Evolutionary conservation across 1,284 basidiomycete species (phyloP).

Genomic region (Ganoderma sinense): DNA sequence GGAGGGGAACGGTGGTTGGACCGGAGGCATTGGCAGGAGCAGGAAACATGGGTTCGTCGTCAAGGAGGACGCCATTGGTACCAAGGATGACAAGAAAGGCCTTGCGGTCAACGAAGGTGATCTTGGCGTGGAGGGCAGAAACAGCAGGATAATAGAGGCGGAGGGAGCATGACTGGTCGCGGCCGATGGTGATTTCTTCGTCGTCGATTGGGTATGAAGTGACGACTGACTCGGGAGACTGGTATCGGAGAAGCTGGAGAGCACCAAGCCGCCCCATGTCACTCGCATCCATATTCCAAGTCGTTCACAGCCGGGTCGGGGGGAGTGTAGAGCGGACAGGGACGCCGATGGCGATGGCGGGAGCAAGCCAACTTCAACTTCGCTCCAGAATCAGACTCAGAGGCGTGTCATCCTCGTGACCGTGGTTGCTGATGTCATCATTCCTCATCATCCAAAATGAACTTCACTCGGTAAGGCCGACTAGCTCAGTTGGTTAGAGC

Average conservation of each 20-base stretch:
- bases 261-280: slow-evolving; percentile 69
- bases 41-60: slow-evolving; percentile 66
- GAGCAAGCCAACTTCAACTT: slow-evolving; percentile 16
- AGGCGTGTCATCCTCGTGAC: slow-evolving; percentile 13
- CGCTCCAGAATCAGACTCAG: neutral
- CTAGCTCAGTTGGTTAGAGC: slow-evolving; percentile 32
- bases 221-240: slow-evolving; percentile 51
- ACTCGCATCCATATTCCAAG: slow-evolving; percentile 50
- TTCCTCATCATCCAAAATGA: no score
- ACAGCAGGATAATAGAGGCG: slow-evolving; percentile 73
- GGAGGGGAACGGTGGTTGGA: slow-evolving; percentile 64
- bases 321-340: neutral
- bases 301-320: neutral
- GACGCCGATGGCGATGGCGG: slow-evolving; percentile 2
- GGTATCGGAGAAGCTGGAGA: slow-evolving; percentile 63
- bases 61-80: slow-evolving; percentile 60
- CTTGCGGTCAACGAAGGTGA: slow-evolving; percentile 69
- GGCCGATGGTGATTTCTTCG: slow-evolving; percentile 70
- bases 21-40: slow-evolving; percentile 41
- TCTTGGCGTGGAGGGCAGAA: slow-evolving; percentile 67
- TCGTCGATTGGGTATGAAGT: slow-evolving; percentile 77
- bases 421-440: neutral
- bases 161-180: slow-evolving; percentile 66
- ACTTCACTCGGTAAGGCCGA: slow-evolving; percentile 5
- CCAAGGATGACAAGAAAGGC: slow-evolving; percentile 73